These are phyloP conservation scores for Metschnikowia bowlesiae DNA, from an alignment of 805 yeast species.

Conservation along the genomic window DNA sequence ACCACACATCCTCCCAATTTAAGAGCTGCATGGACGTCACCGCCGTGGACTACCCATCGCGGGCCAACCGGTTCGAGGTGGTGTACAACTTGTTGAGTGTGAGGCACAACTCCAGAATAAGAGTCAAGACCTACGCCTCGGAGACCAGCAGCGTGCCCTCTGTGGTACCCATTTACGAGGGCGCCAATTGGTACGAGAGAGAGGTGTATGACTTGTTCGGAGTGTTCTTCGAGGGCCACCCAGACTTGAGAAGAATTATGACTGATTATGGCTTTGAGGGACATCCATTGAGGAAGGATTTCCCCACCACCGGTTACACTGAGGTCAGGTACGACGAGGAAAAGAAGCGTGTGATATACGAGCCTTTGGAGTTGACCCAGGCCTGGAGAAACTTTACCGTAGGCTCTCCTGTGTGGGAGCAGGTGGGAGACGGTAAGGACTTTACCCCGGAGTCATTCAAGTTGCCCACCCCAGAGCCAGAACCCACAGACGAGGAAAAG, in stretches of 20 bases:
- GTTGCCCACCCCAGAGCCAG: conserved; percentile 79
- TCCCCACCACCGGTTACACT: conserved; percentile 89
- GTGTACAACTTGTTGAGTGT: conserved; percentile 78
- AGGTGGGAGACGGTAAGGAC: conserved; percentile 82
- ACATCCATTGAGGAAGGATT: conserved; percentile 85
- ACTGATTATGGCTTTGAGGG: conserved; percentile 93
- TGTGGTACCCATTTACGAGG: conserved; percentile 64
- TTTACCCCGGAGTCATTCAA: conserved; percentile 76
- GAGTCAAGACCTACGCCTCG: conserved; percentile 84
- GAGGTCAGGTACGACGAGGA: conserved; percentile 89
- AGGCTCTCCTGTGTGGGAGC: conserved; percentile 89
- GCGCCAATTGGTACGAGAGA: conserved; percentile 88
- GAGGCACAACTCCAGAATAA: conserved; percentile 79
- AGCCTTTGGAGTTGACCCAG: conserved; percentile 86
- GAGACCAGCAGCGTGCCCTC: conserved; percentile 82
- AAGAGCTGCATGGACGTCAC: conserved; percentile 77
- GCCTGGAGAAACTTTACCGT: conserved; percentile 89
- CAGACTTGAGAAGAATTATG: conserved; percentile 83
- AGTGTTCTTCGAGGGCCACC: conserved; percentile 82
- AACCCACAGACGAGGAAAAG: conserved; percentile 45
- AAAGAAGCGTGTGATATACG: conserved; percentile 83
- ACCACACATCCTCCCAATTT: conserved; percentile 79
- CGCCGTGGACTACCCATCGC: conserved; percentile 81
- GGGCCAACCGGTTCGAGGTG: conserved; percentile 81
- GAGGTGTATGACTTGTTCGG: conserved; percentile 88